Percentiles rank a stretch among this genome's conserved stretches.
These are phyloP conservation scores for Pseudocercospora ulei DNA, from an alignment of 2,329 filamentous ascomycete genomes.

Conservation along the genomic window DNA sequence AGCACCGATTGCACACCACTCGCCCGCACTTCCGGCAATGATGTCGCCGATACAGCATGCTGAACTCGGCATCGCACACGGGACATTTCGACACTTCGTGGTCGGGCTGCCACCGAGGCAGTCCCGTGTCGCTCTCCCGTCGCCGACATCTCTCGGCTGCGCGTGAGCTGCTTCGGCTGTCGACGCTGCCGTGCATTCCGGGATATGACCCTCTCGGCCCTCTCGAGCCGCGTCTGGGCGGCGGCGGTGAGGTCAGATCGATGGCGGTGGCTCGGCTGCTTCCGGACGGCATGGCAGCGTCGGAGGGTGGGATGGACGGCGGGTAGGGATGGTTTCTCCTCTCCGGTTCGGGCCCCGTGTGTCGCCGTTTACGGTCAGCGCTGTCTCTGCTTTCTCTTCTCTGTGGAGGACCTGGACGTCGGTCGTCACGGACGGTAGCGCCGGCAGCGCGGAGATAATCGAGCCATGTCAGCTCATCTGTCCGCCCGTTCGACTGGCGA, in stretches of 20 bases:
- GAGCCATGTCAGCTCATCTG: constrained; percentile 23
- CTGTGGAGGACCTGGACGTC: constrained; percentile 5
- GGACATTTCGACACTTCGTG: constrained; percentile 71
- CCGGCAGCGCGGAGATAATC: constrained; percentile 25
- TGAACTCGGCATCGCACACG: constrained; percentile 71
- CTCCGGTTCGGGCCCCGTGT: constrained; percentile 25
- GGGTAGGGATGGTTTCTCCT: constrained; percentile 23
- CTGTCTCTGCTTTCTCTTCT: constrained; percentile 17
- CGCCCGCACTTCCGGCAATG: constrained; percentile 93
- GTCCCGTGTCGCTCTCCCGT: constrained; percentile 41
- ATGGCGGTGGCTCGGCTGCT: constrained; percentile 20
- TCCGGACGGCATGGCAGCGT: constrained; percentile 10
- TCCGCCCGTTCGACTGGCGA: constrained; percentile 8
- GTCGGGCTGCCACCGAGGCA: constrained; percentile 84
- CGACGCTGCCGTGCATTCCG: constrained; percentile 11
- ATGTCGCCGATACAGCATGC: constrained; percentile 78
- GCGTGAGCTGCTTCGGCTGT: constrained; percentile 4
- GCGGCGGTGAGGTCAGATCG: constrained; percentile 23
- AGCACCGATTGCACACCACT: constrained; percentile 82
- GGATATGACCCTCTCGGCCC: constrained; percentile 4
- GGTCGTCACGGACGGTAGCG: constrained; percentile 16
- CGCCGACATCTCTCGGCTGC: constrained; percentile 1
- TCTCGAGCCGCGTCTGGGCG: constrained; percentile 2
- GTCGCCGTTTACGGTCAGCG: constrained; percentile 27
- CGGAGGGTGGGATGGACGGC: constrained; percentile 8